Evolutionary conservation across 352 stramenopile genomes (phyloP), one percentile per base, ranked within the genome.

Genomic region (Peronospora tabacina): DNA sequence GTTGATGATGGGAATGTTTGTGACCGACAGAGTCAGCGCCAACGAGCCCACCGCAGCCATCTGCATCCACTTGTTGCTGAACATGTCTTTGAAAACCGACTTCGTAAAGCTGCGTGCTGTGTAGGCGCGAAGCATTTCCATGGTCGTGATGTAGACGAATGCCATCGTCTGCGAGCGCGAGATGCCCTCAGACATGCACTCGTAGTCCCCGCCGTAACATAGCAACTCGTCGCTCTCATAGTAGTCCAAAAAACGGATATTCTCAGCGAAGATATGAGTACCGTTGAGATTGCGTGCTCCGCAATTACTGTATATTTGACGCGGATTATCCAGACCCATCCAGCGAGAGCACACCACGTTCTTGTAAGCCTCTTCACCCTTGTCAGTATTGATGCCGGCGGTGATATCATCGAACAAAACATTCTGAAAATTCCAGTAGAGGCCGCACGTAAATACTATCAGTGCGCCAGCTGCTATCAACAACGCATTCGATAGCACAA

Each of bases 1-100:
- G 40, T 63, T 80, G 38, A 87, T 52, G 26, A 85, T 60, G 12
- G 74, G 74, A 45, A 87, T 83, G 43, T 82, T 85, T 1, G 74
- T 87, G 49, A 87, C 72, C 3, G 63, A 80, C 0, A 86, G 19
- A n/a, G 76, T 87, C 33, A 87, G 41, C 1, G 61, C 54, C 7
- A 87, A 35, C 7, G 72, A 85, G 12, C 74, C 76, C 11, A 85
- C 49, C 26, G 76, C 73, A 17, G 76, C 76, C 58, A 74, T 77
- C 44, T 85, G 72, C 74, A 87, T 85, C 70, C 70, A 87, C 70
- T 87, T 87, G 65, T 87, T 87, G 44, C 70, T 60, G 54, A 85
- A 82, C 39, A 83, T 70, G 46, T 85, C 62, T 30, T 77, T 62
- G 52, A 82, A 87, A 7, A 87, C 64, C 20, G 73, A 82, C 49